A percentile compares a stretch with the other conserved stretches of the same genome.
Evolutionary conservation across 2,329 filamentous ascomycete genomes (phyloP).

Genomic region (Raffaelea albimanens): DNA sequence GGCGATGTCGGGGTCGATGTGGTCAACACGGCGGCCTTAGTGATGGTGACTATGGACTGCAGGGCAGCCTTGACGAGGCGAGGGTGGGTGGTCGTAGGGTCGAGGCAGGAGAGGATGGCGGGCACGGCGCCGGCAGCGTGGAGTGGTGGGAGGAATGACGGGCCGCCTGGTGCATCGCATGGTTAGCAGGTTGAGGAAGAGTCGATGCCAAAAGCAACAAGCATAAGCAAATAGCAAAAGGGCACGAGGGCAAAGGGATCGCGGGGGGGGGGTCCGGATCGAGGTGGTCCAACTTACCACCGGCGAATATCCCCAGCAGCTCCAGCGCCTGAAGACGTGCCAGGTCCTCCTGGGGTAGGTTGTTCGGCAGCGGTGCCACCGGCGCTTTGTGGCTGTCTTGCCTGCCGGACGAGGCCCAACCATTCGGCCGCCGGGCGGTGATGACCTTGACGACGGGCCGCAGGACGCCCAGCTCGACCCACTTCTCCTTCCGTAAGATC

Average conservation of each 20-base stretch:
- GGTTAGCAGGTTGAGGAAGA: no score
- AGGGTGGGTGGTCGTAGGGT: slow-evolving; percentile 52
- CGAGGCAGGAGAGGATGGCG: slow-evolving; percentile 61
- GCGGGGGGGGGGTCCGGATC: no score
- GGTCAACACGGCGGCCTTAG: slow-evolving; percentile 38
- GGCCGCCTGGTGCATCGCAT: slow-evolving; percentile 53
- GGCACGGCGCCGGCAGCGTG: slow-evolving; percentile 58
- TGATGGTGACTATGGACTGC: slow-evolving; percentile 62
- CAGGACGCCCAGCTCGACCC: slow-evolving; percentile 61
- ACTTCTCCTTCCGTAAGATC: slow-evolving; percentile 73
- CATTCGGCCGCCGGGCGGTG: slow-evolving; percentile 22
- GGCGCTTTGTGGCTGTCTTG: slow-evolving; percentile 24
- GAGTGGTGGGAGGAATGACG: slow-evolving; percentile 67
- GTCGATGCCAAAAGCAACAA: background rate
- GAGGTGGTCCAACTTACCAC: slow-evolving; percentile 56
- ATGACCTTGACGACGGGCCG: slow-evolving; percentile 44
- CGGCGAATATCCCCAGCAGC: slow-evolving; percentile 75
- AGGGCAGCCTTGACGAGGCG: slow-evolving; percentile 66
- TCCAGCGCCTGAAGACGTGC: slow-evolving; percentile 71
- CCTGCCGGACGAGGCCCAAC: slow-evolving; percentile 25
- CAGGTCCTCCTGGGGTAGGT: slow-evolving; percentile 53
- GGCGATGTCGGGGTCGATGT: slow-evolving; percentile 26
- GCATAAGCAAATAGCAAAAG: no score
- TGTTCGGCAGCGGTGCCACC: slow-evolving; percentile 19
- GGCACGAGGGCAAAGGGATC: no score